phyloP scores from a whole-genome alignment of 2,329 filamentous ascomycete species.

The Apiospora phragmitis region DNA sequence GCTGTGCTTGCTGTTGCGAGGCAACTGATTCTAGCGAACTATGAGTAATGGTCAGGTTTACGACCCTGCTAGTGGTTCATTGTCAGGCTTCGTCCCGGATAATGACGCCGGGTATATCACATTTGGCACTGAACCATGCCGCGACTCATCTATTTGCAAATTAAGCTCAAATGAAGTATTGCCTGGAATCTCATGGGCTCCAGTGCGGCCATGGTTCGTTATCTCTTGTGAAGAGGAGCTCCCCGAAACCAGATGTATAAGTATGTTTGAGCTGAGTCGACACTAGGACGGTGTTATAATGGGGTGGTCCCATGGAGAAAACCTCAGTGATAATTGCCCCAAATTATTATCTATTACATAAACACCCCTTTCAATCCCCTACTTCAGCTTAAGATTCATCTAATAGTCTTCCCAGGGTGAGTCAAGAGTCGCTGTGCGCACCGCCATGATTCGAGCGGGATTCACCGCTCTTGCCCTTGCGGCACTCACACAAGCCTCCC shows the following conservation, averaged over 20 bases:
- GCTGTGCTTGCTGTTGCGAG: background rate
- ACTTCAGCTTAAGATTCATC: too few relatives aligned
- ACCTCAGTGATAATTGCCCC: background rate
- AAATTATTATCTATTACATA: background rate
- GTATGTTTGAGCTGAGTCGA: background rate
- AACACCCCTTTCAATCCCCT: background rate
- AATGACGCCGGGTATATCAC: slow-evolving; percentile 32
- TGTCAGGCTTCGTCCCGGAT: slow-evolving; percentile 23
- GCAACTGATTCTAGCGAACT: background rate
- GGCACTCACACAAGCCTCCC: slow-evolving; percentile 27
- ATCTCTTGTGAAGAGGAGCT: slow-evolving; percentile 18
- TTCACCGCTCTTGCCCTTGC: slow-evolving; percentile 28
- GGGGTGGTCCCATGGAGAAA: background rate
- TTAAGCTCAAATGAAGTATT: slow-evolving; percentile 28
- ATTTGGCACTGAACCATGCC: slow-evolving; percentile 24
- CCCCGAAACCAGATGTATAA: background rate
- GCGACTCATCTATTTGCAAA: slow-evolving; percentile 30
- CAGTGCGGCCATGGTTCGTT: slow-evolving; percentile 20
- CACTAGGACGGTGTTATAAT: background rate
- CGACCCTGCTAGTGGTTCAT: background rate
- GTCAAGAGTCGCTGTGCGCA: background rate
- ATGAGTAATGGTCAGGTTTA: background rate
- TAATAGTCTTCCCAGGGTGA: background rate
- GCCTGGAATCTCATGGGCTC: slow-evolving; percentile 19
- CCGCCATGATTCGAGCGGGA: slow-evolving; percentile 24